phyloP scores from a whole-genome alignment of 129 eudicot genomes.

The Heracleum sosnowskyi region DNA sequence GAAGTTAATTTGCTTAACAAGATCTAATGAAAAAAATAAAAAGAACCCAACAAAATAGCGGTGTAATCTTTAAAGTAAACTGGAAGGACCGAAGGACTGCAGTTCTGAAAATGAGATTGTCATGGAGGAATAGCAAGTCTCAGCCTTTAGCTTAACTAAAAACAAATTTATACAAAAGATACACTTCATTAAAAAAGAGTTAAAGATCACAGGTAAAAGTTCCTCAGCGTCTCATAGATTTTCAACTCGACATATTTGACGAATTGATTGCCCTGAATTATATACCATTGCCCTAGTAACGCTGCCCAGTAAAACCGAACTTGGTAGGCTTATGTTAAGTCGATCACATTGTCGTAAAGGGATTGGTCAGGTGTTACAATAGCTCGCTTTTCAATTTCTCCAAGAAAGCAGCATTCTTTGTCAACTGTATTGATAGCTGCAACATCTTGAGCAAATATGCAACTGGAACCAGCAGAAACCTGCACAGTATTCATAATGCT shows the following conservation, averaged over 20 bases:
- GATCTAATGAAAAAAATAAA: too few relatives aligned
- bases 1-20: not conserved
- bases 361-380: slow-evolving; percentile 52
- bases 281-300: not conserved
- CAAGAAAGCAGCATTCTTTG: slow-evolving; percentile 38
- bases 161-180: not conserved
- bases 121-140: not conserved
- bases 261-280: not conserved
- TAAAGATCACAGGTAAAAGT: not conserved
- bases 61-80: not conserved
- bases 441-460: slow-evolving; percentile 33
- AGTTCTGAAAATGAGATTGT: not conserved
- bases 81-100: not conserved
- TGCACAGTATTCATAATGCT: slow-evolving; percentile 20
- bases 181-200: not conserved
- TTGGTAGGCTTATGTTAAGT: slow-evolving; percentile 8
- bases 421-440: slow-evolving; percentile 34
- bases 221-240: not conserved
- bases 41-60: too few relatives aligned
- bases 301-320: not conserved
- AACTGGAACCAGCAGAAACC: slow-evolving; percentile 54
- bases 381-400: slow-evolving; percentile 40
- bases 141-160: not conserved
- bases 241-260: not conserved
- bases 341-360: slow-evolving; percentile 22